Percentiles rank a stretch among this genome's conserved stretches.
Conservation (phyloP, 2,329 filamentous ascomycete species). For the Epichloe hybrida region DNA sequence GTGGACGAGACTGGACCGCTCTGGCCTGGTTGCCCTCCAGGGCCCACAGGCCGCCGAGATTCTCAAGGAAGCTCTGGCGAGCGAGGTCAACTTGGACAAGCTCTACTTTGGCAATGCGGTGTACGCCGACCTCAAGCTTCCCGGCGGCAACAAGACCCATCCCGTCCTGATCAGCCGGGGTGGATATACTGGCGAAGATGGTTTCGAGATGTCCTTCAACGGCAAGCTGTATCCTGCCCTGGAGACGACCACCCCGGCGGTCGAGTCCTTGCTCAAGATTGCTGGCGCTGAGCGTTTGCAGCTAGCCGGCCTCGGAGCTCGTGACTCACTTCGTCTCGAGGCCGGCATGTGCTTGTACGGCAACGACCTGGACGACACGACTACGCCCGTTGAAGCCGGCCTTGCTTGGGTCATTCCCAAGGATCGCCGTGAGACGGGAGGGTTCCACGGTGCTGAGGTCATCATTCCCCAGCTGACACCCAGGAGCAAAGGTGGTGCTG, state of each 20-base stretch:
- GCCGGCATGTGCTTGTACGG: conserved; percentile 99
- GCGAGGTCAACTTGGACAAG: conserved; percentile 42
- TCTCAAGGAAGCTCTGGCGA: conserved; percentile 47
- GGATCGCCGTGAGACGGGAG: conserved; percentile 49
- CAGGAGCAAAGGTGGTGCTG: conserved; percentile 56
- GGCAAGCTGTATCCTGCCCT: conserved; percentile 26
- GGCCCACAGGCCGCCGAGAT: conserved; percentile 65
- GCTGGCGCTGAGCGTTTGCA: conserved; percentile 51
- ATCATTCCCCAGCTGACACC: conserved; percentile 67
- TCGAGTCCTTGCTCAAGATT: conserved; percentile 53
- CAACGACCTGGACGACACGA: conserved; percentile 82
- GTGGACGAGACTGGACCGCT: conserved; percentile 58
- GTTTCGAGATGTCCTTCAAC: conserved; percentile 83
- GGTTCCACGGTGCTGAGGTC: conserved; percentile 74
- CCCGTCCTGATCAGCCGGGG: conserved; percentile 61
- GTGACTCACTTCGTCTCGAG: conserved; percentile 85
- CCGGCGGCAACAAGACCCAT: conserved; percentile 30
- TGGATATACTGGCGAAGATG: conserved; percentile 95
- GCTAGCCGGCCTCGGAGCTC: conserved; percentile 76
- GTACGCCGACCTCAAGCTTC: conserved; percentile 50
- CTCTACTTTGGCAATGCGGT: conserved; percentile 74
- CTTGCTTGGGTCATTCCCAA: conserved; percentile 74
- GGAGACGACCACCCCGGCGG: conserved; percentile 37
- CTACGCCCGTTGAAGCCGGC: conserved; percentile 43
- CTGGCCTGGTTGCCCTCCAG: conserved; percentile 78